Base-by-base conservation (phyloP, 257 asterid species). In the Craterostigma plantagineum region DNA sequence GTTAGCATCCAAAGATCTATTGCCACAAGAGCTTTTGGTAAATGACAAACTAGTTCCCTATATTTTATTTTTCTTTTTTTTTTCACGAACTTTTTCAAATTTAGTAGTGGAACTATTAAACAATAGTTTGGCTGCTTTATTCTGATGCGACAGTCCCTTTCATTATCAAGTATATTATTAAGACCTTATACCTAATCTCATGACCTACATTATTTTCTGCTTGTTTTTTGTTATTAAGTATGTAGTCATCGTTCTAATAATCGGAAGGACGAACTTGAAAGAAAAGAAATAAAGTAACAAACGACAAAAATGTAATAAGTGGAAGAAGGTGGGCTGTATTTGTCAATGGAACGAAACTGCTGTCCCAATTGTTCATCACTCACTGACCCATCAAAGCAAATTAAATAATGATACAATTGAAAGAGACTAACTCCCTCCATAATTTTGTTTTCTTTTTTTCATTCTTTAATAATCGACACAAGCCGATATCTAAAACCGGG, bases 21-120 rank as follows among this genome's bases (percentile, higher is more conserved):
- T 12, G 14, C 49, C 38, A 66, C 68, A 44, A 56, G 53, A 34
- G 14, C 40, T 63, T 56, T 49, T 54, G 67, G 70, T 53, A 61
- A 63, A 67, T 67, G 72, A 67, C 67, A 61, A 61, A 57, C 46
- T 33, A 64, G 43, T 69, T 69, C 75, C 72, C 67, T 44, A 40
- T n/a, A 0, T 40, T 2, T 23, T 23, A 23, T 23, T 23, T 23
- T 6, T 23, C n/a, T 60, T 59, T 51, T 58, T 60, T 57, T 63
- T 63, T 45, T 15, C 35, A 54, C 63, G 66, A 59, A 55, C 59
- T 50, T 65, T 66, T 49, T 52, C 67, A 72, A 48, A 71, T 56
- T 64, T 71, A 75, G 60, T 9, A 7, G 44, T 18, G 49, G 61
- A 71, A 62, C 61, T 64, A 33, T 23, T 23, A 23, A 23, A 23